Evolutionary conservation across 441 rosid genomes (phyloP).

Genomic region (Pelargonium cotyledonis): DNA sequence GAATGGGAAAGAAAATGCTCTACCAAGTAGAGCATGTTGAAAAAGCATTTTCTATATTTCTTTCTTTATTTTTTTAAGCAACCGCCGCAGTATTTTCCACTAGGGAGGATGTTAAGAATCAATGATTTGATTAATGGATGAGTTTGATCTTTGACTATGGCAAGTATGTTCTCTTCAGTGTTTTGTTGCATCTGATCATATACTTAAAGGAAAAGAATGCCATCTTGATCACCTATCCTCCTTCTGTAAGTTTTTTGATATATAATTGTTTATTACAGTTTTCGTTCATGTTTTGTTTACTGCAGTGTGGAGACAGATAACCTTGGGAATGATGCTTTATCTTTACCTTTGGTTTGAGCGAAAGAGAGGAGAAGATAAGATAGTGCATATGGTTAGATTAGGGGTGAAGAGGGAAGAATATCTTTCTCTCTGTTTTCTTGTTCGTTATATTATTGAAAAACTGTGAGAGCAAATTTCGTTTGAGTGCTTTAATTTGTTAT

Average conservation of each 20-base stretch:
- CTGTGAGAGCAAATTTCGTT: background rate
- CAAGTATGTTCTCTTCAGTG: slow-evolving; percentile 1
- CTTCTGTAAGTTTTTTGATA: background rate
- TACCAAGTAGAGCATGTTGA: background rate
- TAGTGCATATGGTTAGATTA: background rate
- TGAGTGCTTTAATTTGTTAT: background rate
- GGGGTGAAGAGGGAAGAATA: background rate
- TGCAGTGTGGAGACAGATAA: background rate
- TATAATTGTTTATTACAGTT: background rate
- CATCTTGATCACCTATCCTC: slow-evolving; percentile 3
- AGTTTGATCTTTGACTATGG: slow-evolving; percentile 1
- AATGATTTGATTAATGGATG: background rate
- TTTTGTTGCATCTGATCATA: background rate
- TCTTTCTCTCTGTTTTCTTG: background rate
- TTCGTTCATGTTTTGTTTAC: background rate
- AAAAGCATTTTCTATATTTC: background rate
- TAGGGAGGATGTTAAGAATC: background rate
- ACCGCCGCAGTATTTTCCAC: background rate
- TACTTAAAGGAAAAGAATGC: slow-evolving; percentile 6
- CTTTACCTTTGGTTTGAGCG: background rate
- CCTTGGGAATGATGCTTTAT: background rate
- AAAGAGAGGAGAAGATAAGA: background rate
- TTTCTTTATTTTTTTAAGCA: background rate
- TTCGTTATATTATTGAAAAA: background rate
- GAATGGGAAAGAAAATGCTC: background rate